A percentile compares a stretch with the other conserved stretches of the same genome.
phyloP scores from a whole-genome alignment of 2,329 filamentous ascomycete species.

The Xylariaceae sp. region DNA sequence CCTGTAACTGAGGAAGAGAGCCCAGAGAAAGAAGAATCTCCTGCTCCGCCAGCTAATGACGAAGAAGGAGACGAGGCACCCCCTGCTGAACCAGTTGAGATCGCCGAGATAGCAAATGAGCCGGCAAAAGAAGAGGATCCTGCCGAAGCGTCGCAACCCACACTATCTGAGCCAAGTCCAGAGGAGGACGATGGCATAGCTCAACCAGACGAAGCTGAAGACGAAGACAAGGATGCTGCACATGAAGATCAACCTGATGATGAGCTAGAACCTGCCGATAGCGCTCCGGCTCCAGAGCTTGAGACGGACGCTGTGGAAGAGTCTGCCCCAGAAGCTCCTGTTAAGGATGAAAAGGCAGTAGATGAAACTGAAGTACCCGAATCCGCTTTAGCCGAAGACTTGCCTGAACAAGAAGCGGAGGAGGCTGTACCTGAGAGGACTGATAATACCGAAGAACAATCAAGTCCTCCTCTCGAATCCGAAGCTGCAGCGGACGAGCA shows the following conservation, averaged over 20 bases:
- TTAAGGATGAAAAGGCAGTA: background rate
- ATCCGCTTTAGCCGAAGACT: background rate
- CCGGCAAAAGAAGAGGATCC: constrained; percentile 1
- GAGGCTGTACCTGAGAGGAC: background rate
- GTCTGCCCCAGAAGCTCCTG: constrained; percentile 2
- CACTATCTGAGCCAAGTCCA: background rate
- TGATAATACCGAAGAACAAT: background rate
- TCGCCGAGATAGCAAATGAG: background rate
- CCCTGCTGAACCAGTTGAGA: background rate
- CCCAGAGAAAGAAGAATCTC: background rate
- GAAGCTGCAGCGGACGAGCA: too few species aligned
- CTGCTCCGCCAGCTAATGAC: constrained; percentile 1
- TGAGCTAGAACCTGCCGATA: constrained; percentile 8
- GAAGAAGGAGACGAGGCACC: constrained; percentile 3
- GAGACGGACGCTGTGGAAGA: constrained; percentile 8
- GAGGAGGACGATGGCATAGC: background rate
- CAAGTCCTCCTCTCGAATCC: background rate
- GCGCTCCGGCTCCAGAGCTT: background rate
- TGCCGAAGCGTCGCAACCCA: background rate
- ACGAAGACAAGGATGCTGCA: background rate
- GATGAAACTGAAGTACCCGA: constrained; percentile 5
- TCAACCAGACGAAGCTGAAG: background rate
- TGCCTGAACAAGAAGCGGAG: constrained; percentile 1
- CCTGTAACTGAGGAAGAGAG: constrained; percentile 11
- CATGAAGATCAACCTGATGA: constrained; percentile 5